Evolutionary conservation across 495 filamentous ascomycete genomes (phyloP).

Genomic region (Podospora conica): DNA sequence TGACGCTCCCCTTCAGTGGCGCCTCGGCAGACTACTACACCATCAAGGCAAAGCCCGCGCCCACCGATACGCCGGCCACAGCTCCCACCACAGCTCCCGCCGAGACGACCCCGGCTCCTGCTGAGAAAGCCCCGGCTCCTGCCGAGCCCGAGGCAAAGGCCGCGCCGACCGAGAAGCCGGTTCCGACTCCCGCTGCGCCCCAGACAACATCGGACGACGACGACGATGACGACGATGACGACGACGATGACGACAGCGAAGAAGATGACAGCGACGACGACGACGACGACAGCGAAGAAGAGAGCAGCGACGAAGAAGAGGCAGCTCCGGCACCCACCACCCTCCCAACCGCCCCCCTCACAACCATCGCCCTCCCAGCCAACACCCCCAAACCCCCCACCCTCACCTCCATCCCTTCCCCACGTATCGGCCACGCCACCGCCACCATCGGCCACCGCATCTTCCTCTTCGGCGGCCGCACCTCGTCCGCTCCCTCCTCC

Average conservation of each 20-base stretch:
- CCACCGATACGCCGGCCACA: not conserved
- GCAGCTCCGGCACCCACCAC: slow-evolving; percentile 19
- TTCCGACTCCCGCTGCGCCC: not conserved
- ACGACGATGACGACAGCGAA: too few relatives aligned
- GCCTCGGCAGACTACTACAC: slow-evolving; percentile 52
- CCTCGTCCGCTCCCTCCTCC: slow-evolving; percentile 32
- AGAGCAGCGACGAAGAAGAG: slow-evolving; percentile 1
- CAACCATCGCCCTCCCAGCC: slow-evolving; percentile 19
- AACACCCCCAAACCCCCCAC: slow-evolving; percentile 17
- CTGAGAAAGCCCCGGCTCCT: too few relatives aligned
- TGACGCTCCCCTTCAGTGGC: slow-evolving; percentile 52
- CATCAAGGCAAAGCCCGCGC: slow-evolving; percentile 39
- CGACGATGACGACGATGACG: not conserved
- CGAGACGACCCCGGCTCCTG: too few relatives aligned
- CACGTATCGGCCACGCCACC: slow-evolving; percentile 53
- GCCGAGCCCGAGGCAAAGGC: too few relatives aligned
- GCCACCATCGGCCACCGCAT: slow-evolving; percentile 53
- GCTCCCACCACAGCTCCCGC: too few relatives aligned
- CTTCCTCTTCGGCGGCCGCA: slow-evolving; percentile 58
- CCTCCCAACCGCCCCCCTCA: slow-evolving; percentile 25
- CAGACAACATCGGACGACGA: not conserved
- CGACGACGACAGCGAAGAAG: not conserved
- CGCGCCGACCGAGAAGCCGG: not conserved
- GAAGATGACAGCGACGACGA: slow-evolving; percentile 24
- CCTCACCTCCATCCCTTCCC: slow-evolving; percentile 37